Evolutionary conservation across 345 rosid genomes (phyloP).

Genomic region (Noccaea bulbosa): DNA sequence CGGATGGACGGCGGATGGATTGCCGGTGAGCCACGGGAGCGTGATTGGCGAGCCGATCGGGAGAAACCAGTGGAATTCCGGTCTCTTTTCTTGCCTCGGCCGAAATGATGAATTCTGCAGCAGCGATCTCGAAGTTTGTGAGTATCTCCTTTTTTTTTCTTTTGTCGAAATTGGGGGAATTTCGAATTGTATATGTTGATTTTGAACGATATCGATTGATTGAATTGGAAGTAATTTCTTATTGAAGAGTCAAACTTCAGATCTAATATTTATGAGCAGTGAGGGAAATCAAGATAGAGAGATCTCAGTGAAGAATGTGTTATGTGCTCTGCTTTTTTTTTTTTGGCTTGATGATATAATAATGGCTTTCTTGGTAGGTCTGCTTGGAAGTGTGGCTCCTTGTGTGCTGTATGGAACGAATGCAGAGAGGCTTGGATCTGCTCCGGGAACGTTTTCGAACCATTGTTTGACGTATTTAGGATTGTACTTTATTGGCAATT

Average conservation of each 20-base stretch:
- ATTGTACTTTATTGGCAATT: slow-evolving; percentile 69
- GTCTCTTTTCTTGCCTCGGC: slow-evolving; percentile 75
- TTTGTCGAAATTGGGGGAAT: background rate
- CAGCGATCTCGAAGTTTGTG: slow-evolving; percentile 99
- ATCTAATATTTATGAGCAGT: background rate
- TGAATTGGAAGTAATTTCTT: background rate
- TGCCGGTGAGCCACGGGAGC: slow-evolving; percentile 73
- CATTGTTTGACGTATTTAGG: slow-evolving; percentile 79
- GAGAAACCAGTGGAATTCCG: slow-evolving; percentile 75
- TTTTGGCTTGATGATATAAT: slow-evolving; percentile 14
- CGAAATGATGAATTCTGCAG: slow-evolving; percentile 93
- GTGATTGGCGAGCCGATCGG: slow-evolving; percentile 89
- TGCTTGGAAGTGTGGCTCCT: slow-evolving; percentile 87
- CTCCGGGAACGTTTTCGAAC: slow-evolving; percentile 75
- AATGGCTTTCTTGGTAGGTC: slow-evolving; percentile 54
- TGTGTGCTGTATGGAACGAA: slow-evolving; percentile 89
- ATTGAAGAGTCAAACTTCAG: background rate
- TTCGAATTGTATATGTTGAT: background rate
- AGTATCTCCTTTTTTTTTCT: slow-evolving; percentile 41
- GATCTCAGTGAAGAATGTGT: background rate
- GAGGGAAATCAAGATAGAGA: background rate
- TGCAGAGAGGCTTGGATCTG: slow-evolving; percentile 82
- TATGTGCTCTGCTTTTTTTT: slow-evolving; percentile 10
- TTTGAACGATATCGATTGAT: slow-evolving; percentile 3
- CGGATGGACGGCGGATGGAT: slow-evolving; percentile 85